Evolutionary conservation across 2,329 filamentous ascomycete species (phyloP), one percentile per base, ranked within the genome.

Genomic region (Fusarium haematococcum): DNA sequence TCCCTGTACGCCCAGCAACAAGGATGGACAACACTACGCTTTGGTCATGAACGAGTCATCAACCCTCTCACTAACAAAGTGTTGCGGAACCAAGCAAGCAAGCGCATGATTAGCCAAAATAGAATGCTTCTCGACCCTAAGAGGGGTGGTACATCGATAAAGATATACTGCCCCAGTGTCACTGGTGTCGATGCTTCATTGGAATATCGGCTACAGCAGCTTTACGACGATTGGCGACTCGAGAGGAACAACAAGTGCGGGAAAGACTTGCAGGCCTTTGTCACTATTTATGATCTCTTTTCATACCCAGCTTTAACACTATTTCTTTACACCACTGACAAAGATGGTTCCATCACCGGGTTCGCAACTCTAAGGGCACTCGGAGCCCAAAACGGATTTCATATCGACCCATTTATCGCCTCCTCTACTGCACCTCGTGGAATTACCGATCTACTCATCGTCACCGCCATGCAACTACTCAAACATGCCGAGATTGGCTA

Each of bases 341-440:
- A 20, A 16, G 30, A 69, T 2, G 65, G 59, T 18, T 33, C 33
- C 2, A 50, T 59, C n/a, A 70, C 63, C 5, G 65, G 68, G 5
- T 32, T 70, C 18, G 59, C 68, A 2, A 64, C 68, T 14, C 59
- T 70, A n/a, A 32, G 65, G n/a, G 60, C 54, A 14, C 65, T 70
- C 18, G 58, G 65, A 4, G 52, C 58, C 1, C 58, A 68, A 4
- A 35, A 1, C 14, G 68, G 68, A 2, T 70, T 65, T n/a, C 65
- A 70, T 16, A 56, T 69, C 13, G 68, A 70, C 23, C 68, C 68
- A 0, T 68, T 61, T 18, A 70, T 70, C 5, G 68, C 68, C 13
- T 64, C 58, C 6, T 33, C 54, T 8, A 33, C 48, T 10, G 68
- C 68, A 6, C 65, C 59, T 3, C 37, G 54, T 2, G 68, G 68